These are phyloP conservation scores for Solanum medicagineum DNA, from an alignment of 257 asterid species.

Conservation along the genomic window DNA sequence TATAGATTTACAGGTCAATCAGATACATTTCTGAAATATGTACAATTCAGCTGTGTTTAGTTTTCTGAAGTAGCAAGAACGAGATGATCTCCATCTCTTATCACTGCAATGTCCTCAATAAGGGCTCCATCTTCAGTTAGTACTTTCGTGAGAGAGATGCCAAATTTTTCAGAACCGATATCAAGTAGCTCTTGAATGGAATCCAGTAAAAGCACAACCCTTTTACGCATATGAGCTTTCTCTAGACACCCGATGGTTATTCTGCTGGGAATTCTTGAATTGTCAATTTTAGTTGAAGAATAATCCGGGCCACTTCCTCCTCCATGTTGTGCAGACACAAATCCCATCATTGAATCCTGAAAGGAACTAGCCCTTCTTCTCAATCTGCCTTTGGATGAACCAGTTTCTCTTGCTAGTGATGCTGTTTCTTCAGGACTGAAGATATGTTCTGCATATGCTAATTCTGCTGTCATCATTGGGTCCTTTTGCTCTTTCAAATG, in stretches of 20 bases:
- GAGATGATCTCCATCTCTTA: conserved; percentile 74
- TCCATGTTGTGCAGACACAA: conserved; percentile 33
- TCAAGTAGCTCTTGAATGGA: conserved; percentile 45
- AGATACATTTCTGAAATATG: not conserved
- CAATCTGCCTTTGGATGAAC: not conserved
- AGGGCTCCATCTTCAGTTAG: conserved; percentile 39
- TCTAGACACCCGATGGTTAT: conserved; percentile 36
- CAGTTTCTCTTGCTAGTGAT: not conserved
- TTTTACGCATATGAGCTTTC: conserved; percentile 21
- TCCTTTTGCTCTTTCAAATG: conserved; percentile 42
- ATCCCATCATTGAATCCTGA: conserved; percentile 58
- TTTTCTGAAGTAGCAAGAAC: conserved; percentile 19
- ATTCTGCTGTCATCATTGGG: conserved; percentile 39
- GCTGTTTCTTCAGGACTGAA: not conserved
- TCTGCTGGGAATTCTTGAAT: conserved; percentile 11
- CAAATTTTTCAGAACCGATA: conserved; percentile 43
- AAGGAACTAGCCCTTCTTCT: conserved; percentile 16
- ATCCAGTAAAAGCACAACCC: conserved; percentile 38
- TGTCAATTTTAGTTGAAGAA: conserved; percentile 4
- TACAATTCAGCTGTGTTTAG: not conserved
- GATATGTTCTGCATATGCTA: conserved; percentile 35
- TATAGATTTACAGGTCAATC: not conserved
- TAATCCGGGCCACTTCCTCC: not conserved
- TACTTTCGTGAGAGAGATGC: conserved; percentile 28
- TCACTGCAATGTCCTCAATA: conserved; percentile 38